Base-by-base conservation (phyloP, 2,329 filamentous ascomycete species). In the Monilinia polystroma region DNA sequence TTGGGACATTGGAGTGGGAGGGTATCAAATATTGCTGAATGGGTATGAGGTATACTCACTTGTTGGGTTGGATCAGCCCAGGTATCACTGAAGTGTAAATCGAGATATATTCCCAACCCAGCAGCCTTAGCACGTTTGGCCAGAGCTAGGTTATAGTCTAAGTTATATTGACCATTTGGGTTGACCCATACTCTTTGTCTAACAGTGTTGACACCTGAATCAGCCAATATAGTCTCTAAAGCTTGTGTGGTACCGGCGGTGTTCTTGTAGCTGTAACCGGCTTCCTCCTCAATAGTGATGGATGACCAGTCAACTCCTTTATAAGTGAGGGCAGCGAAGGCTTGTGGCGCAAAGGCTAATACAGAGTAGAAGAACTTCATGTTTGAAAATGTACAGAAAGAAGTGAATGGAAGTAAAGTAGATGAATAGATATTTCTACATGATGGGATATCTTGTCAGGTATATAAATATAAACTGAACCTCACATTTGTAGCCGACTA, bases 121-220 rank as follows among this genome's bases (percentile, higher is more conserved):
- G 83, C 86, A 2, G 84, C 84, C 71, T 86, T 82, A 3, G 88
- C 87, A 62, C 89, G 82, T 75, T 84, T 83, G 4, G 87, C 89
- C n/a, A 92, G 81, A 65, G 84, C 78, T 69, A 92, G 75, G 74
- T 91, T 91, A 78, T 92, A 92, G 67, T 84, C 84, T 53, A 91
- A 80, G 76, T 89, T 84, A 76, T 92, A 92, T 71, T 83, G 81
- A 56, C 87, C 87, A 70, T 85, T 82, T 0, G 87, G 85, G 71
- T 89, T 89, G 32, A 91, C 89, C 89, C 89, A 92, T 54, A 92
- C 77, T 35, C 90, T 82, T 75, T 92, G 89, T 23, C 89, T 85
- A 56, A 91, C 85, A 0, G 85, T 89, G 76, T 91, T 91, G 71
- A 90, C 84, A 18, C 89, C 89, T 38, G 81, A 84, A 14, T 78